phyloP scores from a whole-genome alignment of 768 basidiomycete genomes.

The Neoboletus subvelutipes region DNA sequence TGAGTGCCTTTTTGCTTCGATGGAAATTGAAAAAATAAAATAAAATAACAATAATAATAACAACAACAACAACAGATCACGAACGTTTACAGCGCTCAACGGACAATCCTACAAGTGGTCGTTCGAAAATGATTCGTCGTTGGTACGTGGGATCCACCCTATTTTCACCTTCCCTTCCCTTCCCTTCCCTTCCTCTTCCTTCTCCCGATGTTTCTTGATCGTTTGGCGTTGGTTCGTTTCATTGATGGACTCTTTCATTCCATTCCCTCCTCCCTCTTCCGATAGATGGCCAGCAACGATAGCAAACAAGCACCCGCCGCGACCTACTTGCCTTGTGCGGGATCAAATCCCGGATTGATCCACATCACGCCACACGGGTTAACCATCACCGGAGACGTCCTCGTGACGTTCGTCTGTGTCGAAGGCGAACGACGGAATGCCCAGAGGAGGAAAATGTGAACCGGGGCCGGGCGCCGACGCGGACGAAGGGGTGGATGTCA shows the following conservation, averaged over 20 bases:
- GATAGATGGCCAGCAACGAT: slow-evolving; percentile 34
- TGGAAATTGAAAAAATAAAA: not conserved
- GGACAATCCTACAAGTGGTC: slow-evolving; percentile 36
- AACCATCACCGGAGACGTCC: slow-evolving; percentile 33
- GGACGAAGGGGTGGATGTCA: not conserved
- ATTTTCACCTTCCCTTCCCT: not conserved
- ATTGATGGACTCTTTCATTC: not conserved
- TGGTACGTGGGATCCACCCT: slow-evolving; percentile 20
- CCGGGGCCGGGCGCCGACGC: not conserved
- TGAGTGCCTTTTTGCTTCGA: not conserved
- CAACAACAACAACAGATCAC: slow-evolving; percentile 21
- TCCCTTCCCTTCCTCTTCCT: not conserved
- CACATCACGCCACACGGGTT: slow-evolving; percentile 35
- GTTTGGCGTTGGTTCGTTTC: not conserved
- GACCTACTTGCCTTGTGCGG: slow-evolving; percentile 27
- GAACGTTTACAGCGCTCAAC: slow-evolving; percentile 35
- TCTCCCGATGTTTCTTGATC: not conserved
- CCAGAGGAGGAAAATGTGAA: slow-evolving; percentile 18
- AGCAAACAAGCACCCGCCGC: slow-evolving; percentile 34
- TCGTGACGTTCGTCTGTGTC: slow-evolving; percentile 33
- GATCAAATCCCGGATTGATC: slow-evolving; percentile 30
- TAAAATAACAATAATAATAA: too few species aligned
- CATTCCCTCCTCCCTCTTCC: not conserved
- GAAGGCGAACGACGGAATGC: slow-evolving; percentile 34
- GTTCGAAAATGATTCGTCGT: slow-evolving; percentile 32